phyloP scores from a whole-genome alignment of 441 rosid genomes.

The Geranium incanum region DNA sequence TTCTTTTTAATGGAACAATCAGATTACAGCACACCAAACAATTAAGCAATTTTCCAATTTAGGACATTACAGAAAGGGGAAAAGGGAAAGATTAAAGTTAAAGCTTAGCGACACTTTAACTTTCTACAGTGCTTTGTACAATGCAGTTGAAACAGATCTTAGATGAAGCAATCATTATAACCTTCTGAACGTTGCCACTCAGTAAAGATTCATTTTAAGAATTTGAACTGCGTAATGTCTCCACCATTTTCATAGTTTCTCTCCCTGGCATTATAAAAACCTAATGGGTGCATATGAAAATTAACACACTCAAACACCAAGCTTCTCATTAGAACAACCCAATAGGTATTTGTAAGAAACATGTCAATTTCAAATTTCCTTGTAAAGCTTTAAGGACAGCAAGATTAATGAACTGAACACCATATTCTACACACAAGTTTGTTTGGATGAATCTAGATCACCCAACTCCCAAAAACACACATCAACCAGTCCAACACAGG shows the following conservation, averaged over 20 bases:
- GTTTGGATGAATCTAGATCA: neutral
- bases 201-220: neutral
- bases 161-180: neutral
- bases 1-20: neutral
- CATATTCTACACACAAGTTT: neutral
- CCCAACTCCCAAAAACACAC: neutral
- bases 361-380: neutral
- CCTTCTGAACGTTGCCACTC: neutral
- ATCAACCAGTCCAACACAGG: neutral
- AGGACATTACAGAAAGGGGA: slow-evolving; percentile 3
- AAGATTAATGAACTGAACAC: neutral
- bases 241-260: neutral
- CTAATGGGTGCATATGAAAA: neutral
- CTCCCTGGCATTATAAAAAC: neutral
- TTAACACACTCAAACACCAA: neutral
- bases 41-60: neutral
- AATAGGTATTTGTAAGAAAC: neutral
- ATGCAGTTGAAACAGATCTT: neutral
- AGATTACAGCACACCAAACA: neutral
- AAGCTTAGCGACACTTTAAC: slow-evolving; percentile 7
- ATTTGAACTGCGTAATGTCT: neutral
- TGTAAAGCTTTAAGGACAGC: neutral
- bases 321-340: neutral
- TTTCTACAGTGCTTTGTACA: neutral
- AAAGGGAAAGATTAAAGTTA: slow-evolving; percentile 2